Conservation (phyloP, 83 land plant genomes). For the Diphasiastrum complanatum region DNA sequence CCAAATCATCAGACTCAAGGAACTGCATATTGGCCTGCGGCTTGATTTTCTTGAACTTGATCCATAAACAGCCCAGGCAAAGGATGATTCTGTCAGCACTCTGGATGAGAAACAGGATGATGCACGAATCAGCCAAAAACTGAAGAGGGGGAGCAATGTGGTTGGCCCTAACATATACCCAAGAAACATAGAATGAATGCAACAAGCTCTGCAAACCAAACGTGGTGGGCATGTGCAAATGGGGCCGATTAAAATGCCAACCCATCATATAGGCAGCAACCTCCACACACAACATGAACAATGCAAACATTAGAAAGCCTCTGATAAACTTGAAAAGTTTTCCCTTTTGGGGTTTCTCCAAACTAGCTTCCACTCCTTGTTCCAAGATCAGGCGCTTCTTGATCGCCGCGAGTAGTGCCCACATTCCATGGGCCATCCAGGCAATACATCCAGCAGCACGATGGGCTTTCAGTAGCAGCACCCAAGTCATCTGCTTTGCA, state of each 20-base stretch:
- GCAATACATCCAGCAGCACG: too few species aligned
- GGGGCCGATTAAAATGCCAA: conserved; percentile 1
- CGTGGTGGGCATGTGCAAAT: not conserved
- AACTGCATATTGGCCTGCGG: conserved; percentile 4
- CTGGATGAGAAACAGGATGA: too few species aligned
- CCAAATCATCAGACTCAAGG: conserved; percentile 4
- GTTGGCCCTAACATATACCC: not conserved
- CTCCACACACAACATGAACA: not conserved
- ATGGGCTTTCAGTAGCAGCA: too few species aligned
- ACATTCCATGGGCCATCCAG: too few species aligned
- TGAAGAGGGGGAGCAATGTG: conserved; percentile 6
- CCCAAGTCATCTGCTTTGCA: too few species aligned
- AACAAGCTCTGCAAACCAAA: not conserved
- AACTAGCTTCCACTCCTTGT: too few species aligned
- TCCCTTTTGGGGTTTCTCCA: not conserved
- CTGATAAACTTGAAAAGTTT: not conserved
- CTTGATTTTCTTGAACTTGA: conserved; percentile 2
- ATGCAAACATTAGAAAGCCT: conserved; percentile 1
- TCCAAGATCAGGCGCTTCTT: too few species aligned
- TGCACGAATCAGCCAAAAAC: too few species aligned
- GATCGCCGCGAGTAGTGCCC: too few species aligned
- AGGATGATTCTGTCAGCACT: too few species aligned
- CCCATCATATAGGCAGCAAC: not conserved
- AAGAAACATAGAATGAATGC: not conserved
- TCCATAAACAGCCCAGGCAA: conserved; percentile 8